phyloP scores from a whole-genome alignment of 148 eudicot species.

The Talinum fruticosum region DNA sequence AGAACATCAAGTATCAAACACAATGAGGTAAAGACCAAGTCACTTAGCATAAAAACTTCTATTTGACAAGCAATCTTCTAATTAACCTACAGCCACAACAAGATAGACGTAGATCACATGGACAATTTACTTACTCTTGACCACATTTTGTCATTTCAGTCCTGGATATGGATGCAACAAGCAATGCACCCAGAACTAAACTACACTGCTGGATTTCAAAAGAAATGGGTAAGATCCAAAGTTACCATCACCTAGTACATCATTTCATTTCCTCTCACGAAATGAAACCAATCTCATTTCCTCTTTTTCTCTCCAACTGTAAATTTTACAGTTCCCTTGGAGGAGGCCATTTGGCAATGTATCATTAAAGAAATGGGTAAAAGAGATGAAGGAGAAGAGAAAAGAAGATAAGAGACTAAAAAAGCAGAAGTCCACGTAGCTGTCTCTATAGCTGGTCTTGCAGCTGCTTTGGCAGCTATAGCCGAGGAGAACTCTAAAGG shows the following conservation, averaged over 20 bases:
- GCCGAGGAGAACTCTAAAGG: constrained; percentile 59
- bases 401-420: constrained; percentile 76
- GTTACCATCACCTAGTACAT: neutral
- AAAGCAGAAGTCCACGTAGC: constrained; percentile 95
- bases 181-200: constrained; percentile 98
- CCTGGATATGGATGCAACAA: constrained; percentile 99
- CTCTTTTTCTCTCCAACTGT: neutral
- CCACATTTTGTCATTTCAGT: constrained; percentile 39
- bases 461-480: constrained; percentile 87
- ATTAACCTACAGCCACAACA: too few relatives aligned
- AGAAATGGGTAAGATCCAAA: constrained; percentile 66
- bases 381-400: constrained; percentile 70
- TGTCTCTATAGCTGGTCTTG: constrained; percentile 85
- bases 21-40: too few relatives aligned
- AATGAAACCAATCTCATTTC: neutral
- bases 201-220: constrained; percentile 59
- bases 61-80: too few relatives aligned
- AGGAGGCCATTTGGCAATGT: constrained; percentile 55
- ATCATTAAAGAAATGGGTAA: constrained; percentile 79
- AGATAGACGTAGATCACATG: neutral
- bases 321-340: constrained; percentile 51
- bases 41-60: neutral
- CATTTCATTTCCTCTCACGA: neutral
- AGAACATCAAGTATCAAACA: neutral
- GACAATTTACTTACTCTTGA: neutral